phyloP scores from a whole-genome alignment of 2,329 filamentous ascomycete species.

The Phyllosticta citribraziliensis region DNA sequence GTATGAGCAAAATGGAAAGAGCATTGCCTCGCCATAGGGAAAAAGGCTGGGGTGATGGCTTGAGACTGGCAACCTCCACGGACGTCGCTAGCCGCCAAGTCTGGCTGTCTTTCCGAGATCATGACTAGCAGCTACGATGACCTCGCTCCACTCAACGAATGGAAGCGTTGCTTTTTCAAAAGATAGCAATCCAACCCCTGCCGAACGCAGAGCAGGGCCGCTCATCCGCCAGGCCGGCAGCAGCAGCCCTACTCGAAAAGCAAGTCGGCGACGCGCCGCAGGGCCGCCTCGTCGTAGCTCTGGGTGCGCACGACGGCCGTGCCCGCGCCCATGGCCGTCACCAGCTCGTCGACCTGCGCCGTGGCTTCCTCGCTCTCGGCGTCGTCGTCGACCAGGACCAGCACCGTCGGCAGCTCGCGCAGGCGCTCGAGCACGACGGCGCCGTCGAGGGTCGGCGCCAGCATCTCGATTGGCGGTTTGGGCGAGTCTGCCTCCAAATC shows the following conservation, averaged over 20 bases:
- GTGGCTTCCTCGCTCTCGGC: neutral
- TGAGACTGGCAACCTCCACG: too few relatives aligned
- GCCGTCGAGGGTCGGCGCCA: neutral
- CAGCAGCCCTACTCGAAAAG: neutral
- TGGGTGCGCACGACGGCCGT: neutral
- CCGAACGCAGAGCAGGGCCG: too few relatives aligned
- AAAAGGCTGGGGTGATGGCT: too few relatives aligned
- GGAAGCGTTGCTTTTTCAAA: too few relatives aligned
- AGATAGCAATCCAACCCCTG: too few relatives aligned
- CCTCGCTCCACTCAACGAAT: too few relatives aligned
- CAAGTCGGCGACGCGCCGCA: neutral
- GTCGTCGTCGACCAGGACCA: constrained; percentile 3
- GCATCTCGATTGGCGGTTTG: neutral
- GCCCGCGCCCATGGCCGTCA: neutral
- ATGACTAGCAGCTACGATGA: too few relatives aligned
- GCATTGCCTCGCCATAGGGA: too few relatives aligned
- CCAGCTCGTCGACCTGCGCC: neutral
- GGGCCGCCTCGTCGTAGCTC: neutral
- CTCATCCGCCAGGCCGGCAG: neutral
- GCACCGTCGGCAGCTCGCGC: neutral
- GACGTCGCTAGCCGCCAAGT: too few relatives aligned
- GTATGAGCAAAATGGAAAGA: too few relatives aligned
- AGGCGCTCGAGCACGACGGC: neutral
- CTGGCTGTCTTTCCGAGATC: too few relatives aligned
- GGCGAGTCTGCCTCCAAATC: neutral